Evolutionary conservation across 2,329 filamentous ascomycete species (phyloP), one percentile per base, ranked within the genome.

Genomic region (Ophiostoma angusticollis): DNA sequence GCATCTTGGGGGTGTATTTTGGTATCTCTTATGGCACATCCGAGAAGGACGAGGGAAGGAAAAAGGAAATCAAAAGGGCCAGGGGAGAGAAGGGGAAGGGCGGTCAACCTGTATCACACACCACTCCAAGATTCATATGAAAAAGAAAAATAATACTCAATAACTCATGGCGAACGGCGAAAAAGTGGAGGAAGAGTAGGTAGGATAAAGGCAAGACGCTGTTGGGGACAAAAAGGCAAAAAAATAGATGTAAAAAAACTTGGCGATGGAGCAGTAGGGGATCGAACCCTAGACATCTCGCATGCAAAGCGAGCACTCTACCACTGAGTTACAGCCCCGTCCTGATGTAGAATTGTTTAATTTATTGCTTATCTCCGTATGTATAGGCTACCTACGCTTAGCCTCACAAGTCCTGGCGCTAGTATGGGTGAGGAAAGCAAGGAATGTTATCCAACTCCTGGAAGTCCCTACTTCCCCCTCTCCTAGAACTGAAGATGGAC

Each of bases 271-370:
- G 39, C 37, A 44, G 42, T 43, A 52, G 52, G 52, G 52, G 50
- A 52, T 54, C 52, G 52, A 54, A 54, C 52, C 51, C 51, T 52
- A 49, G 52, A 45, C 51, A 46, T 54, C 48, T 51, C 52, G 50
- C 52, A 52, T 44, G 51, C 52, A 54, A 54, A 54, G 51, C 51
- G 50, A 52, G 47, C 50, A 47, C 50, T 53, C 49, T 54, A 53
- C 51, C 50, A 50, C 52, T 54, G 50, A 52, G 50, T 49, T 48
- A 48, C 46, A 46, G 39, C 41, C 44, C 44, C 44, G 19, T 25
- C 13, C 16, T 6, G 13, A 9, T 24, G 13, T 30, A 18, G 25
- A 31, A 22, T 39, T 30, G 12, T 21, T 19, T 9, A 8, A 14
- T 14, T 12, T 44, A 42, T 29, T 38, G 22, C 4, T 35, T 31